Evolutionary conservation across 2,329 filamentous ascomycete genomes (phyloP).

Genomic region (Alternaria dauci): DNA sequence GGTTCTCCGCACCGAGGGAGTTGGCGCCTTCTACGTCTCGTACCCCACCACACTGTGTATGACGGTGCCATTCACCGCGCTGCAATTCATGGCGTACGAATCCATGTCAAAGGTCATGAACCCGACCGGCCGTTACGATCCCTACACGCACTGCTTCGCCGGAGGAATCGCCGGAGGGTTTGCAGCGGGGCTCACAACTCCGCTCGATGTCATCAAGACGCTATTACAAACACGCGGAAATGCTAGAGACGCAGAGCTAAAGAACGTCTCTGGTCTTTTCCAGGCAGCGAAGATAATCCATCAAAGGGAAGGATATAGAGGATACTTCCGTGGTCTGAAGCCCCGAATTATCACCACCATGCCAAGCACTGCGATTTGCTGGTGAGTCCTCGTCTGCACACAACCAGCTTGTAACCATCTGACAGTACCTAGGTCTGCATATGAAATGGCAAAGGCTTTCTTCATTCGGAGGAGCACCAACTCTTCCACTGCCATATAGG

Average conservation of each 20-base stretch:
- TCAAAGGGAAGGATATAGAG: slow-evolving; percentile 80
- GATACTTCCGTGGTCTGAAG: slow-evolving; percentile 92
- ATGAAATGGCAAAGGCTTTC: slow-evolving; percentile 74
- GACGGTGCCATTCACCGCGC: slow-evolving; percentile 96
- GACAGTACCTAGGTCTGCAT: slow-evolving; percentile 63
- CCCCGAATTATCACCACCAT: slow-evolving; percentile 95
- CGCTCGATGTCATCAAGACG: slow-evolving; percentile 98
- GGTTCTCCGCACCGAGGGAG: slow-evolving; percentile 86
- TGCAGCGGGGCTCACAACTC: slow-evolving; percentile 91
- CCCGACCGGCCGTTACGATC: slow-evolving; percentile 84
- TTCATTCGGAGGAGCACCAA: slow-evolving; percentile 61
- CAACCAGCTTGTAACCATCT: slow-evolving; percentile 6
- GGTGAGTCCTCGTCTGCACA: slow-evolving; percentile 63
- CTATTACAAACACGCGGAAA: slow-evolving; percentile 92
- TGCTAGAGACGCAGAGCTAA: slow-evolving; percentile 79
- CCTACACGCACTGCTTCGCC: slow-evolving; percentile 89
- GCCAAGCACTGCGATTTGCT: slow-evolving; percentile 99
- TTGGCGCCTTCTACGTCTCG: slow-evolving; percentile 95
- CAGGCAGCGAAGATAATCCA: slow-evolving; percentile 84
- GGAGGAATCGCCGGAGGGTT: slow-evolving; percentile 93
- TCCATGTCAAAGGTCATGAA: slow-evolving; percentile 95
- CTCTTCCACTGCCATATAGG: slow-evolving; percentile 34
- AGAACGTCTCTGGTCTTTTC: slow-evolving; percentile 82
- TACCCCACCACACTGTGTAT: slow-evolving; percentile 98
- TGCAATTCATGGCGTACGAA: slow-evolving; percentile 98